phyloP scores from a whole-genome alignment of 1,139 yeast species.

The Wickerhamiella infanticola region DNA sequence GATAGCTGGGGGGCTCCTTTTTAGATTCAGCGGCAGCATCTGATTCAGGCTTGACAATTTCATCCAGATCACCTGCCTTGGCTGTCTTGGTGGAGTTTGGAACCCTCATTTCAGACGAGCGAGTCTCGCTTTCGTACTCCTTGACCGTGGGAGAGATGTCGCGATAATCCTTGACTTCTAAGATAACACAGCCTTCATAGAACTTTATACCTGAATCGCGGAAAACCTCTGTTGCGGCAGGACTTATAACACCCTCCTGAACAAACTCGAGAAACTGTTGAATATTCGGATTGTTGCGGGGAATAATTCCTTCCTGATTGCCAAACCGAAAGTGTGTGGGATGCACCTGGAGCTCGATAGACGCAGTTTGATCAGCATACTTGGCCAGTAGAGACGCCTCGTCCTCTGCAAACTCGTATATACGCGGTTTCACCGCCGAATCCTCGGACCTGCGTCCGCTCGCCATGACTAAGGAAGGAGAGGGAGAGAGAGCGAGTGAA shows the following conservation, averaged over 20 bases:
- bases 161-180: slow-evolving; percentile 71
- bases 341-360: slow-evolving; percentile 76
- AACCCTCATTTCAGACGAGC: neutral
- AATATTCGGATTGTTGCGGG: slow-evolving; percentile 65
- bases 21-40: slow-evolving; percentile 7
- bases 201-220: slow-evolving; percentile 71
- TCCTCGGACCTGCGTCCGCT: slow-evolving; percentile 2
- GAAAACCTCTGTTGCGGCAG: slow-evolving; percentile 75
- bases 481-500: neutral
- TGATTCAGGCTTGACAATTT: neutral
- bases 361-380: slow-evolving; percentile 64
- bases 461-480: neutral
- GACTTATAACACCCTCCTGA: slow-evolving; percentile 70
- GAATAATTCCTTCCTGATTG: slow-evolving; percentile 61
- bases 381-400: slow-evolving; percentile 62
- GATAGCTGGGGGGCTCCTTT: slow-evolving; percentile 48
- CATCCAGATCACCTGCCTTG: neutral
- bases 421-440: neutral
- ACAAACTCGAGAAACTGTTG: slow-evolving; percentile 61
- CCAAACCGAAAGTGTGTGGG: slow-evolving; percentile 79
- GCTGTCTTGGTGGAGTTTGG: neutral
- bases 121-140: slow-evolving; percentile 1
- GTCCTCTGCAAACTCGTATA: slow-evolving; percentile 37
- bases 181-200: slow-evolving; percentile 78
- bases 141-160: slow-evolving; percentile 20